phyloP scores from a whole-genome alignment of 805 yeast species.

The Candida palmyrensis region DNA sequence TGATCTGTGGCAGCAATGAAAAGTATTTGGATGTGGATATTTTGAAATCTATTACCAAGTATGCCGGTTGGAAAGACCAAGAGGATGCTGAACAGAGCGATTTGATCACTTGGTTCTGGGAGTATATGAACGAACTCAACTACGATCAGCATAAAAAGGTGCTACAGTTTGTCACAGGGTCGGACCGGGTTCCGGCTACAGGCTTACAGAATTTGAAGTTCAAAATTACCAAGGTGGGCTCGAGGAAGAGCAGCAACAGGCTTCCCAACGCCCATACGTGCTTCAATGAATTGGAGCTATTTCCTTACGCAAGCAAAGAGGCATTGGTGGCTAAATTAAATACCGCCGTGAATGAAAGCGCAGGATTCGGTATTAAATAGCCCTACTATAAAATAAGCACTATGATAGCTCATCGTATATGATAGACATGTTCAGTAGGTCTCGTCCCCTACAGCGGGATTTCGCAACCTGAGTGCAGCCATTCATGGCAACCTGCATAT shows the following conservation, averaged over 20 bases:
- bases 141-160: constrained; percentile 53
- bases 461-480: no score
- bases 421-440: no score
- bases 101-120: constrained; percentile 84
- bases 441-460: no score
- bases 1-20: constrained; percentile 74
- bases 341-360: constrained; percentile 71
- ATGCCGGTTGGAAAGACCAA: constrained; percentile 53
- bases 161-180: constrained; percentile 79
- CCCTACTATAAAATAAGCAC: constrained; percentile 1
- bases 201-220: constrained; percentile 76
- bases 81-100: constrained; percentile 31
- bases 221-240: constrained; percentile 50
- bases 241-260: constrained; percentile 35
- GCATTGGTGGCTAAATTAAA: constrained; percentile 53
- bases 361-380: constrained; percentile 79
- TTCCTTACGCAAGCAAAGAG: constrained; percentile 54
- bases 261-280: constrained; percentile 92
- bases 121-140: constrained; percentile 47
- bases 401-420: no score
- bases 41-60: constrained; percentile 67
- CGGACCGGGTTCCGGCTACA: constrained; percentile 89
- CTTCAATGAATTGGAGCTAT: constrained; percentile 81
- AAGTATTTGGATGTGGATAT: constrained; percentile 59
- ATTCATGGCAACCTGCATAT: constrained; percentile 4